Conservation (phyloP, 202 grass and related monocot species). For the Brachypodium distachyon region DNA sequence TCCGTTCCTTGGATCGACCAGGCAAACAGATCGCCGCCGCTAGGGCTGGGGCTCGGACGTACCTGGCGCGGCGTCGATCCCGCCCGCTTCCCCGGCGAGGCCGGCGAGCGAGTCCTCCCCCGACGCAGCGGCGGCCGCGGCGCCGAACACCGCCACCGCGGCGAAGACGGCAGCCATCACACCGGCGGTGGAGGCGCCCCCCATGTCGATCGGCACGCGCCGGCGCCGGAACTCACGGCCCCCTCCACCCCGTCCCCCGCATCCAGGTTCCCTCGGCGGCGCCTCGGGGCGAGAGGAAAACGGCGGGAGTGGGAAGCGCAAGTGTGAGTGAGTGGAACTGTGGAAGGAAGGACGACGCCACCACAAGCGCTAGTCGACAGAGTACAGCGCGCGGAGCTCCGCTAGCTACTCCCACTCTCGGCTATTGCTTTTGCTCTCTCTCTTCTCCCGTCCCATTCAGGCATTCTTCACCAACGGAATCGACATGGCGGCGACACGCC, state of each 20-base stretch:
- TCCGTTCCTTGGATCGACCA: neutral
- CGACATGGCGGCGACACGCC: neutral
- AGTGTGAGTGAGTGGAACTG: neutral
- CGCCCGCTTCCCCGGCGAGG: constrained; percentile 23
- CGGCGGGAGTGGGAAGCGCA: neutral
- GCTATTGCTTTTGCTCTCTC: neutral
- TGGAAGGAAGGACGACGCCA: no score
- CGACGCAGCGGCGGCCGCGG: neutral
- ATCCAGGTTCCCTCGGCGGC: neutral
- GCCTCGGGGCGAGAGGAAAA: neutral
- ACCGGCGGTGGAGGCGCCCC: no score
- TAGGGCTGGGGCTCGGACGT: neutral
- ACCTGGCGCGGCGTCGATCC: constrained; percentile 43
- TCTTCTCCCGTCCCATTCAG: neutral
- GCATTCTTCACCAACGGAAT: neutral
- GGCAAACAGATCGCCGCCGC: neutral
- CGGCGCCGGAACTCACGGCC: neutral
- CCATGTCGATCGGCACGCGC: neutral
- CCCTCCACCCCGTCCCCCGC: neutral
- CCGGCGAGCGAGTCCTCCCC: constrained; percentile 12
- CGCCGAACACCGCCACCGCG: neutral
- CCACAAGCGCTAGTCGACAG: constrained; percentile 11
- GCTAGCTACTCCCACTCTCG: neutral
- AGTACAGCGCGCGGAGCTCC: neutral
- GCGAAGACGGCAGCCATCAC: no score